phyloP scores from a whole-genome alignment of 2,329 filamentous ascomycete species.

The Aspergillus udagawae region DNA sequence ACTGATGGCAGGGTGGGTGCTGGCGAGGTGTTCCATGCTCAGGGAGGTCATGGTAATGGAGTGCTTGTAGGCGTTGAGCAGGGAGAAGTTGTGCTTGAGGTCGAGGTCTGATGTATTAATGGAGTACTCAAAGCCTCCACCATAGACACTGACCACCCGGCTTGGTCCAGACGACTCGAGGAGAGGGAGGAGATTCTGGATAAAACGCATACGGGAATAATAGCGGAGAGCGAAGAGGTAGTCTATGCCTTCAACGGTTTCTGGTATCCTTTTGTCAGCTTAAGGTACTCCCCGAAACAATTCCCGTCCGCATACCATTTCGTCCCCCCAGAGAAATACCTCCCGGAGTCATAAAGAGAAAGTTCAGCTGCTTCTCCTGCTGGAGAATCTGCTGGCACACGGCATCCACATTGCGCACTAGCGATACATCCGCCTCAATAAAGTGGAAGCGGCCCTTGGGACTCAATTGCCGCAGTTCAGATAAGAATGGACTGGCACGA shows the following conservation, averaged over 20 bases:
- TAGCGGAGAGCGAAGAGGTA: slow-evolving; percentile 21
- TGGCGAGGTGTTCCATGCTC: slow-evolving; percentile 46
- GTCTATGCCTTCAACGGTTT: slow-evolving; percentile 27
- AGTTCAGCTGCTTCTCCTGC: slow-evolving; percentile 21
- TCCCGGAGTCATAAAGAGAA: slow-evolving; percentile 26
- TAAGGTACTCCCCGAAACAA: neutral
- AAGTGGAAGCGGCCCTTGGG: slow-evolving; percentile 45
- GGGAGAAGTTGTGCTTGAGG: slow-evolving; percentile 21
- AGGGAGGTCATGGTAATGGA: slow-evolving; percentile 50
- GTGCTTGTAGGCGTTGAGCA: slow-evolving; percentile 30
- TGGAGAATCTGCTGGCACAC: slow-evolving; percentile 44
- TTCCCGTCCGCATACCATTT: slow-evolving; percentile 8
- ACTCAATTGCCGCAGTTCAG: slow-evolving; percentile 44
- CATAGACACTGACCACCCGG: slow-evolving; percentile 53
- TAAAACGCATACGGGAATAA: slow-evolving; percentile 30
- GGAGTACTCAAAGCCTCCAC: slow-evolving; percentile 48
- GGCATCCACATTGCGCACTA: slow-evolving; percentile 50
- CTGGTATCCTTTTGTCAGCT: slow-evolving; percentile 8
- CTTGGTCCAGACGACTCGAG: slow-evolving; percentile 31
- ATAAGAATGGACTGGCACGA: slow-evolving; percentile 36
- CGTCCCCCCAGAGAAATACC: slow-evolving; percentile 7
- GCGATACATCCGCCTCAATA: slow-evolving; percentile 46
- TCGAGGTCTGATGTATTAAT: slow-evolving; percentile 46
- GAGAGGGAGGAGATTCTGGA: slow-evolving; percentile 26
- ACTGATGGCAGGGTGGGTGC: slow-evolving; percentile 42